phyloP scores from a whole-genome alignment of 148 eudicot species.

The Persicaria maculosa region DNA sequence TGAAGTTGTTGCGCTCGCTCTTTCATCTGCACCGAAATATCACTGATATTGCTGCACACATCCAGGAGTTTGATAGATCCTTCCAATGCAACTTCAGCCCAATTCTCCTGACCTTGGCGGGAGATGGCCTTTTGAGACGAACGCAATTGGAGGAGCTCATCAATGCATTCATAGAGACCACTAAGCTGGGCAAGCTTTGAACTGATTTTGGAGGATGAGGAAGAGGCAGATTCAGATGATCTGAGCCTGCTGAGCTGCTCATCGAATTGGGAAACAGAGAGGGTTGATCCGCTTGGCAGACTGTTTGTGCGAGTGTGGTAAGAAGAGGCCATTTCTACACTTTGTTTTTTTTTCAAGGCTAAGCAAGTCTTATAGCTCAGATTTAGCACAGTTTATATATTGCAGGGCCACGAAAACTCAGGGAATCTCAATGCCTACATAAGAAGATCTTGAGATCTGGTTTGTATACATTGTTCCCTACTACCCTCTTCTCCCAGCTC shows the following conservation, averaged over 20 bases:
- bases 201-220: neutral
- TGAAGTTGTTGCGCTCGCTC: conserved; percentile 24
- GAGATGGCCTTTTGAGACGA: too few relatives aligned
- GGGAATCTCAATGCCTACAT: neutral
- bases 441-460: conserved; percentile 2
- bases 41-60: conserved; percentile 22
- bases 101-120: conserved; percentile 1
- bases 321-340: neutral
- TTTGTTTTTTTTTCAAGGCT: neutral
- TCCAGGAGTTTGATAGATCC: conserved; percentile 32
- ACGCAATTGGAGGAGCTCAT: too few relatives aligned
- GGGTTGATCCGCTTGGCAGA: neutral
- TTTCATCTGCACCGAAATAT: conserved; percentile 21
- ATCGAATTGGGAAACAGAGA: conserved; percentile 7
- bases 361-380: neutral
- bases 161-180: too few relatives aligned
- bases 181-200: too few relatives aligned
- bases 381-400: neutral
- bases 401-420: neutral
- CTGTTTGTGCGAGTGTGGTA: conserved; percentile 4
- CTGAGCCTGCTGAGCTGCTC: conserved; percentile 21
- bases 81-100: conserved; percentile 20
- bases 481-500: neutral
- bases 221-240: conserved; percentile 18
- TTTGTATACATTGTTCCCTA: neutral